phyloP scores from a whole-genome alignment of 1,284 basidiomycete genomes.

The Trichosporon coremiiforme region DNA sequence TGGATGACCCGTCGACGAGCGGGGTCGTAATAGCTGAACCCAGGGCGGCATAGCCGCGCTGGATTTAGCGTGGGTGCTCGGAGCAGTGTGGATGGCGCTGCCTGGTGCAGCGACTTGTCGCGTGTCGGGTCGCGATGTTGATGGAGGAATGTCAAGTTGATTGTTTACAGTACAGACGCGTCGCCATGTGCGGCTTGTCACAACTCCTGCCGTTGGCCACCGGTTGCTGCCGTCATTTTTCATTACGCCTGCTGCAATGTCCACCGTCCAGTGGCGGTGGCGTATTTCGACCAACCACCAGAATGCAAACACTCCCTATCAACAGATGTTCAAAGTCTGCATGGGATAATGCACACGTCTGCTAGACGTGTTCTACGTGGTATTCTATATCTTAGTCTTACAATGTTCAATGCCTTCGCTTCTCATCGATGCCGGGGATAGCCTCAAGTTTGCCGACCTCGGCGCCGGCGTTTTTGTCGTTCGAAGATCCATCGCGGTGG shows the following conservation, averaged over 20 bases:
- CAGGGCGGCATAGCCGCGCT: conserved; percentile 7
- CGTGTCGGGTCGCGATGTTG: neutral
- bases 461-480: neutral
- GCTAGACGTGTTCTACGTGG: neutral
- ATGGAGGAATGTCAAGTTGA: conserved; percentile 11
- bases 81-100: conserved; percentile 3
- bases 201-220: neutral
- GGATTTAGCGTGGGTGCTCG: conserved; percentile 8
- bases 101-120: neutral
- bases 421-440: conserved; percentile 16
- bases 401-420: neutral
- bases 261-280: neutral
- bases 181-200: conserved; percentile 1
- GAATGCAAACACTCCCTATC: neutral
- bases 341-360: neutral
- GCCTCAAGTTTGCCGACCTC: conserved; percentile 11
- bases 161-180: conserved; percentile 20
- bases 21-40: neutral
- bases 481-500: conserved; percentile 25
- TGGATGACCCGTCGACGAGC: conserved; percentile 7
- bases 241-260: neutral
- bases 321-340: conserved; percentile 9
- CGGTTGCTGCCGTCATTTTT: neutral
- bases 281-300: neutral
- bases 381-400: conserved; percentile 3